These are phyloP conservation scores for Kodamaea leandrae DNA, from an alignment of 805 yeast genomes.

Conservation along the genomic window DNA sequence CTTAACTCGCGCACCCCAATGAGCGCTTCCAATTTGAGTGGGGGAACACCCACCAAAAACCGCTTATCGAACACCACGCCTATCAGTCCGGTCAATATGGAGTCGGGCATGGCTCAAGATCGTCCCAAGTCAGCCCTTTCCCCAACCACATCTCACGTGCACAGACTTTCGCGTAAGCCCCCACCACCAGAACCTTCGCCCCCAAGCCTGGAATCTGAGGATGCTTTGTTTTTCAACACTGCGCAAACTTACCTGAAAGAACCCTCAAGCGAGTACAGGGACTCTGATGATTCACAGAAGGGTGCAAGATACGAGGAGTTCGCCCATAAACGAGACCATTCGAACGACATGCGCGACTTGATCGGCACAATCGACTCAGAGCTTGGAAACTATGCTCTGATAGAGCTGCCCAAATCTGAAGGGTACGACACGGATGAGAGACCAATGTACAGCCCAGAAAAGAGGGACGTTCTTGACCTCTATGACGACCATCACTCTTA, in stretches of 20 bases:
- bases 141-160: background rate
- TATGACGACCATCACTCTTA: slow-evolving; percentile 3
- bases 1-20: background rate
- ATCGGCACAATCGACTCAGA: slow-evolving; percentile 24
- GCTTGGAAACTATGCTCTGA: slow-evolving; percentile 19
- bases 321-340: background rate
- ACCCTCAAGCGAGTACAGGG: background rate
- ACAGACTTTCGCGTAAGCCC: slow-evolving; percentile 11
- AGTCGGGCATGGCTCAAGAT: background rate
- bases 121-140: background rate
- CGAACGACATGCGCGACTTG: slow-evolving; percentile 17
- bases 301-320: background rate
- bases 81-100: background rate
- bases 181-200: slow-evolving; percentile 7
- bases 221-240: slow-evolving; percentile 5
- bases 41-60: background rate
- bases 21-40: background rate
- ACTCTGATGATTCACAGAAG: too few species aligned
- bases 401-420: slow-evolving; percentile 4
- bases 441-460: too few species aligned
- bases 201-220: slow-evolving; percentile 8
- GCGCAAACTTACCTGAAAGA: background rate
- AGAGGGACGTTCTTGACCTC: background rate
- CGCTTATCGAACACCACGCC: background rate
- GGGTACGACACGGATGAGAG: too few species aligned